Conservation (phyloP, 129 eudicot species). For the Pseudognaphalium luteoalbum region DNA sequence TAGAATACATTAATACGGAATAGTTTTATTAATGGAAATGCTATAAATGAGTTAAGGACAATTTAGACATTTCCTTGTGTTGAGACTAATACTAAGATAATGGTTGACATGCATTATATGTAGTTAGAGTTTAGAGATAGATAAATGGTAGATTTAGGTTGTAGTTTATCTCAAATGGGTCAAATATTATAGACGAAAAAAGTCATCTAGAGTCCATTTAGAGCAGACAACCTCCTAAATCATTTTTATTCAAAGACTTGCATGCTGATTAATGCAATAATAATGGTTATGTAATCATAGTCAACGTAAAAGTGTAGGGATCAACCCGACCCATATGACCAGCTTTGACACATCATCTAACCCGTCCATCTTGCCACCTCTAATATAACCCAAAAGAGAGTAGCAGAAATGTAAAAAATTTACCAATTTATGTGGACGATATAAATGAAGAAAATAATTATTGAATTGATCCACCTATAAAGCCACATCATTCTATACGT, state of each 20-base stretch:
- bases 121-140: neutral
- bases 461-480: neutral
- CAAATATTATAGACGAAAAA: neutral
- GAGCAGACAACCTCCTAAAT: neutral
- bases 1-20: too few relatives aligned
- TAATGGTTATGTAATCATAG: neutral
- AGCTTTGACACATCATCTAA: neutral
- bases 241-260: neutral
- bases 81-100: too few relatives aligned
- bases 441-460: neutral
- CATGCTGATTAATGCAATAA: neutral
- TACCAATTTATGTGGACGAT: neutral
- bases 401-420: neutral
- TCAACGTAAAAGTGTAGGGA: neutral
- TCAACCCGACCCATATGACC: neutral
- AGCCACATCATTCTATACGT: too few relatives aligned
- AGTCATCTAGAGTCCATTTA: neutral
- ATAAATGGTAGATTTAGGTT: too few relatives aligned
- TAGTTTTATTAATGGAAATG: too few relatives aligned
- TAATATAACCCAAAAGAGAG: slow-evolving; percentile 4
- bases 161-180: neutral
- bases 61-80: too few relatives aligned
- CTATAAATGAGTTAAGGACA: too few relatives aligned
- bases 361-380: neutral
- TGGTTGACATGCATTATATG: too few relatives aligned